These are phyloP conservation scores for carrot (Daucus carota) DNA, from an alignment of 129 eudicot genomes.

Conservation along the genomic window DNA sequence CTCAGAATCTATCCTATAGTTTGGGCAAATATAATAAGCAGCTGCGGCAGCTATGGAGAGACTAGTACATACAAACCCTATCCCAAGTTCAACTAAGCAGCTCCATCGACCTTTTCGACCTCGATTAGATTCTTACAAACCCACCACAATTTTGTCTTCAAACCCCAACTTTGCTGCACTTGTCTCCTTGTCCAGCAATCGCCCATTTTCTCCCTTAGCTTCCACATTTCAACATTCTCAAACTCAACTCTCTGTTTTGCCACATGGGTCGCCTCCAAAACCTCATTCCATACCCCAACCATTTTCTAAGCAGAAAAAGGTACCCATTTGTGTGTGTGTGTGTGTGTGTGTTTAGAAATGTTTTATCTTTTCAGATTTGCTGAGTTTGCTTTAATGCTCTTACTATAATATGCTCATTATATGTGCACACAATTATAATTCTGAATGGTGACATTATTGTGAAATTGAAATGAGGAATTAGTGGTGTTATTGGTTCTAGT, in stretches of 20 bases:
- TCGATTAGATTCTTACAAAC: constrained; percentile 25
- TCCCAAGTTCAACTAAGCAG: constrained; percentile 15
- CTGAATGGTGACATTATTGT: not conserved
- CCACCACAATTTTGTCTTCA: not conserved
- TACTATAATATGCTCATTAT: not conserved
- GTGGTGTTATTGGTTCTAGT: not conserved
- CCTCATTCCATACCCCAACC: constrained; percentile 9
- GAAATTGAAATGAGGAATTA: not conserved
- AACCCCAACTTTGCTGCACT: constrained; percentile 26
- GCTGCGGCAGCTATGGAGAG: too few species aligned
- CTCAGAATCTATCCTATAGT: too few species aligned
- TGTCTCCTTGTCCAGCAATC: constrained; percentile 26
- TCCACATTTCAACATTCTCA: constrained; percentile 1
- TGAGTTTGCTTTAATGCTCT: not conserved
- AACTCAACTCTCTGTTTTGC: constrained; percentile 7
- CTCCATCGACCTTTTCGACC: constrained; percentile 38
- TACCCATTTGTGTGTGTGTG: not conserved
- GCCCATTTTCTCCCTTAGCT: constrained; percentile 13
- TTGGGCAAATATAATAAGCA: too few species aligned
- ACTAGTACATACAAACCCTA: constrained; percentile 37
- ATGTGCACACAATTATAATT: not conserved
- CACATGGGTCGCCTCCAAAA: constrained; percentile 30
- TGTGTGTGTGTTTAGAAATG: not conserved
- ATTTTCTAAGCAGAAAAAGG: constrained; percentile 31
- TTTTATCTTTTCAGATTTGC: not conserved